Base-by-base conservation (phyloP, 257 asterid species). In the Parsonsia alboflavescens region DNA sequence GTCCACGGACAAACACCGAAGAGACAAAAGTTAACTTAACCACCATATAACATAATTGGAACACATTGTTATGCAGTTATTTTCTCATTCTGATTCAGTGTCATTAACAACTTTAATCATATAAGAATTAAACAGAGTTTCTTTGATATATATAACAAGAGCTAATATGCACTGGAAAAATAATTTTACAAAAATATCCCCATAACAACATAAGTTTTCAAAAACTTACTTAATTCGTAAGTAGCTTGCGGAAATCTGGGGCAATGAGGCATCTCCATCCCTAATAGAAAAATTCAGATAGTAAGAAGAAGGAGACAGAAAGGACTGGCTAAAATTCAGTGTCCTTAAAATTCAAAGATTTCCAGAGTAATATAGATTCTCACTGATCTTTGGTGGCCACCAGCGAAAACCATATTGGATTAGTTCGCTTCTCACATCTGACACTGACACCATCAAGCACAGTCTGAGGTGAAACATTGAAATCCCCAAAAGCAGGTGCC, bases 381-480 rank as follows among this genome's bases (percentile, higher is more conserved):
- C 81, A 95, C 99, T 82, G 89, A 69, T 89, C 91, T 72, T 87
- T 92, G 28, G 90, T 80, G 71, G 97, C 96, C 80, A 90, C 89
- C 63, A 93, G 85, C 4, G 98, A 89, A 84, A 95, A 92, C 99
- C 99, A 95, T 76, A 95, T 81, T 19, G 99, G 96, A 79, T 82
- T 76, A 76, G 71, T 83, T 85, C 82, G 87, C 83, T 86, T 80
- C 62, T 89, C 94, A 44, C 80, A 77, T 81, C 77, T 84, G 59
- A 83, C 76, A 77, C 82, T 81, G 78, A 78, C 80, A 78, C 88
- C 89, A 83, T 95, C 92, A 13, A 95, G 90, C 75, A 92, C 86
- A 66, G 62, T 84, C 85, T 92, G 97, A 24, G 98, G 89, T 66
- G 93, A 77, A 75, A 89, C 77, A 87, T 78, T 86, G 52, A 82